Percentiles rank a stretch among this genome's conserved stretches.
Evolutionary conservation across 2,329 filamentous ascomycete species (phyloP).

Genomic region (Ophiostoma novo-ulmi): DNA sequence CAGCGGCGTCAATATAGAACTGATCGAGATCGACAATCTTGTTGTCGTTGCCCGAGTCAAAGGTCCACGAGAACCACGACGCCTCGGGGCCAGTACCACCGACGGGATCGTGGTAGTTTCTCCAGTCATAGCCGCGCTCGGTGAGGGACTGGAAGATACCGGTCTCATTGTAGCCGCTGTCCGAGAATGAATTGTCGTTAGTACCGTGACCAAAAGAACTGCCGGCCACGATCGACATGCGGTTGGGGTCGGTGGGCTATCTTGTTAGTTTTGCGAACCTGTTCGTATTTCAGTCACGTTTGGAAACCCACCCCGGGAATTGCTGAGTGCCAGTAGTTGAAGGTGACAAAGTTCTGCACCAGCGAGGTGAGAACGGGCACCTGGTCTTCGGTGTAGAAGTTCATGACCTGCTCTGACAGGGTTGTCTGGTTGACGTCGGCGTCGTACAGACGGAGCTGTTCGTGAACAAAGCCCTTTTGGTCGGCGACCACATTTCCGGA

Average conservation of each 20-base stretch:
- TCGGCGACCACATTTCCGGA: slow-evolving; percentile 24
- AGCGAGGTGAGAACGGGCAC: slow-evolving; percentile 39
- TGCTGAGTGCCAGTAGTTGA: slow-evolving; percentile 43
- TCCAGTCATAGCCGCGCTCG: slow-evolving; percentile 40
- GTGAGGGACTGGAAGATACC: slow-evolving; percentile 41
- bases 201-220: slow-evolving; percentile 33
- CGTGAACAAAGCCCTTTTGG: slow-evolving; percentile 38
- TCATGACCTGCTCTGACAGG: slow-evolving; percentile 38
- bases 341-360: slow-evolving; percentile 41
- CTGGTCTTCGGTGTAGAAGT: slow-evolving; percentile 42
- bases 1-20: slow-evolving; percentile 43
- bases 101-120: slow-evolving; percentile 40
- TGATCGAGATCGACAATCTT: slow-evolving; percentile 33
- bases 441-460: slow-evolving; percentile 37
- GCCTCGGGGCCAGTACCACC: slow-evolving; percentile 39
- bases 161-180: slow-evolving; percentile 32
- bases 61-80: slow-evolving; percentile 41
- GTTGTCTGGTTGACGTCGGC: slow-evolving; percentile 33
- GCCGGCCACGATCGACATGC: slow-evolving; percentile 33
- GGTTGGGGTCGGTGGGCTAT: slow-evolving; percentile 42
- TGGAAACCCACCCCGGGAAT: slow-evolving; percentile 37
- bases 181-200: slow-evolving; percentile 30
- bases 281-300: too few species aligned
- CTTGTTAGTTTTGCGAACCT: not conserved
- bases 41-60: slow-evolving; percentile 34